These are phyloP conservation scores for Potentilla sterilis DNA, from an alignment of 306 rosid species.

Conservation along the genomic window DNA sequence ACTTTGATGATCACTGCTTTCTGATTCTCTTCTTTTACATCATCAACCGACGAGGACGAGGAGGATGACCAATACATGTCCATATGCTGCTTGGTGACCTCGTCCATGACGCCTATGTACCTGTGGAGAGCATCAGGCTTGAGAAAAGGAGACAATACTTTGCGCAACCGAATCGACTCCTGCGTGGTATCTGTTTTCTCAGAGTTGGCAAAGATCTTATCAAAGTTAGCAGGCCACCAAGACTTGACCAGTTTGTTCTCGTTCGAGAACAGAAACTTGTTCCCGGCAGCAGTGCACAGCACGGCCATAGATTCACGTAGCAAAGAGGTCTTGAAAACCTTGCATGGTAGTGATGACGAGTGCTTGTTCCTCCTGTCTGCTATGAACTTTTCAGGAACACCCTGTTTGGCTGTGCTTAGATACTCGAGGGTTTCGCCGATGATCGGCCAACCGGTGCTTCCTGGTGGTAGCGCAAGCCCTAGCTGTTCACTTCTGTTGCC, in stretches of 20 bases:
- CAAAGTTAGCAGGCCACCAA: not conserved
- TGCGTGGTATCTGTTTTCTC: not conserved
- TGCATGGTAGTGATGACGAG: not conserved
- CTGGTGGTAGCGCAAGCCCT: not conserved
- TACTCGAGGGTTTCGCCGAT: not conserved
- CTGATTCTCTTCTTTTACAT: not conserved
- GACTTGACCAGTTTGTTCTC: not conserved
- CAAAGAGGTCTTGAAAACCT: not conserved
- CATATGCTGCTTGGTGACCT: not conserved
- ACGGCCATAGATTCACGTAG: not conserved
- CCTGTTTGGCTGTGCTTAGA: not conserved
- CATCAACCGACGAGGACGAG: not conserved
- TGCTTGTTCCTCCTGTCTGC: not conserved
- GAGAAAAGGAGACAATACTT: not conserved
- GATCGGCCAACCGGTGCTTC: not conserved
- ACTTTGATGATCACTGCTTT: not conserved
- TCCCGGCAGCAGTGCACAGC: not conserved
- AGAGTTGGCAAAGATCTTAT: not conserved
- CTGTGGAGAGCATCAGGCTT: not conserved
- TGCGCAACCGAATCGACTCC: not conserved
- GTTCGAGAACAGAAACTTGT: not conserved
- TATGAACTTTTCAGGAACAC: not conserved
- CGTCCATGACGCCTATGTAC: not conserved
- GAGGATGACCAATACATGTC: not conserved
- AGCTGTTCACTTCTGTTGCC: not conserved